A percentile compares a stretch with the other conserved stretches of the same genome.
Conservation (phyloP, 2,329 filamentous ascomycete species). For the Colletotrichum sp. region DNA sequence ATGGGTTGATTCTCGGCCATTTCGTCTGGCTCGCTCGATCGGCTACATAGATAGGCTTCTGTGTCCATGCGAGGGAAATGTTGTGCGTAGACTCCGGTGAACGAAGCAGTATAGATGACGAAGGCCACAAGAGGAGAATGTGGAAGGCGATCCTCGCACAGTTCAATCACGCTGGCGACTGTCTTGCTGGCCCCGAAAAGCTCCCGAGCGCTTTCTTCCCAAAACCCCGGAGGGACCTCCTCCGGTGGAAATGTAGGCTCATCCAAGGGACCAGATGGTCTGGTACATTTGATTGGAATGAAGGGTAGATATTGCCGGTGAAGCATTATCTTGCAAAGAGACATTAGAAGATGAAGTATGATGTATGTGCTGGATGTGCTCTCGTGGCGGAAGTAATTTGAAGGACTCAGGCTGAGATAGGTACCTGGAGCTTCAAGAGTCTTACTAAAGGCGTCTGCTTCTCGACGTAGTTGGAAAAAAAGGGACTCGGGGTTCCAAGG, state of each 20-base stretch:
- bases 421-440: constrained; percentile 46
- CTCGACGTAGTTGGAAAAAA: constrained; percentile 57
- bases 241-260: constrained; percentile 57
- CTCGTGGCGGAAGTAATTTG: constrained; percentile 70
- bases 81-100: constrained; percentile 68
- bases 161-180: constrained; percentile 69
- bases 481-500: constrained; percentile 65
- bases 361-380: constrained; percentile 69
- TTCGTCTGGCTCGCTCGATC: constrained; percentile 34
- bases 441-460: constrained; percentile 52
- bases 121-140: constrained; percentile 73
- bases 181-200: constrained; percentile 67
- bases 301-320: constrained; percentile 74
- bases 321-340: constrained; percentile 70
- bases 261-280: constrained; percentile 62
- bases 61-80: constrained; percentile 74
- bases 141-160: constrained; percentile 65
- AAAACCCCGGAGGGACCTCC: constrained; percentile 59
- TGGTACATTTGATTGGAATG: constrained; percentile 58
- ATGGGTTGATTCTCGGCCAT: background rate
- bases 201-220: constrained; percentile 65
- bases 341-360: constrained; percentile 69
- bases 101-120: constrained; percentile 69
- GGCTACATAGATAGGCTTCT: constrained; percentile 52
- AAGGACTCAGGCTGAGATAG: constrained; percentile 48